phyloP scores from a whole-genome alignment of 306 rosid species.

The Malus sieversii region DNA sequence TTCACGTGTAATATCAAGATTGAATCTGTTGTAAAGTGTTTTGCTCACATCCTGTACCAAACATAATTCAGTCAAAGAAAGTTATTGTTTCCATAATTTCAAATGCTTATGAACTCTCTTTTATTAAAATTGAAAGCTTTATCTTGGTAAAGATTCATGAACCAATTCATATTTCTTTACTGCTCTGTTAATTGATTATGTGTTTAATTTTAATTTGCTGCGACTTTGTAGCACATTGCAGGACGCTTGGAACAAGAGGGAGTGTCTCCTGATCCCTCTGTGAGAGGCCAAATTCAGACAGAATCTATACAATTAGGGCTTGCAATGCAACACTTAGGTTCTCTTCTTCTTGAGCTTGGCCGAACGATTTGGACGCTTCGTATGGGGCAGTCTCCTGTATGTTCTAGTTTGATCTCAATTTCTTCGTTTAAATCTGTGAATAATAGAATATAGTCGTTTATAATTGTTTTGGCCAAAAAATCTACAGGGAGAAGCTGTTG shows the following conservation, averaged over 20 bases:
- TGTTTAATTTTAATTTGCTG: slow-evolving; percentile 34
- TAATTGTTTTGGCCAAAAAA: slow-evolving; percentile 3
- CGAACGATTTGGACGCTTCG: slow-evolving; percentile 90
- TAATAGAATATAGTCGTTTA: neutral
- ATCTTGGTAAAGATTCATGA: neutral
- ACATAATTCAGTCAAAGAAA: neutral
- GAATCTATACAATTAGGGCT: slow-evolving; percentile 71
- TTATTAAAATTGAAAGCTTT: neutral
- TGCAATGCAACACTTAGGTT: slow-evolving; percentile 84
- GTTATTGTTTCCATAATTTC: neutral
- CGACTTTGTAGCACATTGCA: slow-evolving; percentile 79
- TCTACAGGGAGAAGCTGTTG: slow-evolving; percentile 68
- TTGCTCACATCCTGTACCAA: neutral
- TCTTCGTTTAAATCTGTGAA: slow-evolving; percentile 8
- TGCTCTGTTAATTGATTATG: slow-evolving; percentile 16
- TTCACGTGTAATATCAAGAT: neutral
- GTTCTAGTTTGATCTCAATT: slow-evolving; percentile 26
- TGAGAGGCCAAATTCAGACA: slow-evolving; percentile 70
- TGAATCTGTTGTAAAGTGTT: neutral
- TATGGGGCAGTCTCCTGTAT: slow-evolving; percentile 81
- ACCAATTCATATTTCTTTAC: neutral
- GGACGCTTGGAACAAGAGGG: slow-evolving; percentile 78
- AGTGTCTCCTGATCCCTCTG: slow-evolving; percentile 43
- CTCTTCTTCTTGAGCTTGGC: slow-evolving; percentile 93
- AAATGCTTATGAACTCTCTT: neutral